Conservation (phyloP, 495 filamentous ascomycete genomes). For the Talaromyces thailandensis region DNA sequence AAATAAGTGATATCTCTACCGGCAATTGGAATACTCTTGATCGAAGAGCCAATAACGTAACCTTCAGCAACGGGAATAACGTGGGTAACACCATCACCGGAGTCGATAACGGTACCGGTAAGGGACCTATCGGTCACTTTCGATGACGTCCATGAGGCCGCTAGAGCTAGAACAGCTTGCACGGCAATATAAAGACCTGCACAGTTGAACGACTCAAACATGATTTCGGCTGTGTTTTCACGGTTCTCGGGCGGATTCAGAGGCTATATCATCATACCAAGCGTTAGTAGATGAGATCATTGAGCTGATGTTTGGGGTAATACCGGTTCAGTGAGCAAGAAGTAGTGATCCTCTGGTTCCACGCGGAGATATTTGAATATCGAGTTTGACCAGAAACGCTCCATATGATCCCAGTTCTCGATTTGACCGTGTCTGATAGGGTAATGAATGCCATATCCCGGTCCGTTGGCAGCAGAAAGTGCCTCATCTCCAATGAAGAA, state of each 20-base stretch:
- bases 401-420: conserved; percentile 99
- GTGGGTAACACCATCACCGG: conserved; percentile 95
- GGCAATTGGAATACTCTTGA: conserved; percentile 97
- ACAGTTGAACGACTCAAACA: conserved; percentile 99
- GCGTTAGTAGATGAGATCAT: background rate
- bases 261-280: conserved; percentile 44
- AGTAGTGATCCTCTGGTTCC: conserved; percentile 97
- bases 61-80: conserved; percentile 98
- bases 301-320: conserved; percentile 5
- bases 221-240: conserved; percentile 98
- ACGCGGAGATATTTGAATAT: conserved; percentile 99
- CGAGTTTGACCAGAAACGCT: conserved; percentile 98
- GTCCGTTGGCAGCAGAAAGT: conserved; percentile 70
- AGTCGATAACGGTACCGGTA: conserved; percentile 96
- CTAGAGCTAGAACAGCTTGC: conserved; percentile 91
- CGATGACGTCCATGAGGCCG: conserved; percentile 95
- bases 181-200: conserved; percentile 98
- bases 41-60: conserved; percentile 96
- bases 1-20: conserved; percentile 98
- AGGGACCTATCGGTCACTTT: conserved; percentile 96
- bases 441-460: conserved; percentile 93
- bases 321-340: conserved; percentile 94
- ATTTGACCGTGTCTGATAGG: conserved; percentile 96
- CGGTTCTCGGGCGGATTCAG: conserved; percentile 97
- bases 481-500: conserved; percentile 99